Conservation (phyloP, 208 protist species). For the Trypanosoma lewisi region DNA sequence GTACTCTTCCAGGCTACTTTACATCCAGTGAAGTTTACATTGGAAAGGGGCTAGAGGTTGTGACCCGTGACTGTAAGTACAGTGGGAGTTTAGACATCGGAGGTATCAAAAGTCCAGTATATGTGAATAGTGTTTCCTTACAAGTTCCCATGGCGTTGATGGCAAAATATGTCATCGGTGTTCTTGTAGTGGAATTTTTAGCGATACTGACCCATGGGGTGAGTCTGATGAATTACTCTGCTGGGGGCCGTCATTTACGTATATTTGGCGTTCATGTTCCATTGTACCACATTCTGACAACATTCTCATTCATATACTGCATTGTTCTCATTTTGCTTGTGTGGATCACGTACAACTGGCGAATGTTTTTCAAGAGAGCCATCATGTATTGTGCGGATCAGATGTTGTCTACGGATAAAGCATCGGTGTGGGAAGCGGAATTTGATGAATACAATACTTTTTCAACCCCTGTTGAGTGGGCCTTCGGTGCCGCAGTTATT, state of each 20-base stretch:
- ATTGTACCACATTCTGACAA: constrained; percentile 68
- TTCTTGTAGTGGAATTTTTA: constrained; percentile 78
- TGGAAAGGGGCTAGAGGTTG: constrained; percentile 30
- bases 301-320: constrained; percentile 54
- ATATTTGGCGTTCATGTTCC: constrained; percentile 76
- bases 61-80: constrained; percentile 69
- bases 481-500: constrained; percentile 55
- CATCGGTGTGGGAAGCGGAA: constrained; percentile 41
- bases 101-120: constrained; percentile 28
- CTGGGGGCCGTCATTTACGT: constrained; percentile 63
- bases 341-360: constrained; percentile 49
- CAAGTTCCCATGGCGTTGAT: constrained; percentile 56
- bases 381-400: constrained; percentile 49
- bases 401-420: constrained; percentile 21
- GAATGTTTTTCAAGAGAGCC: constrained; percentile 46
- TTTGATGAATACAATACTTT: constrained; percentile 73
- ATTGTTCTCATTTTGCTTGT: constrained; percentile 55
- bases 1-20: constrained; percentile 66
- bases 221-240: constrained; percentile 49
- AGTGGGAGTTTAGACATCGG: constrained; percentile 38
- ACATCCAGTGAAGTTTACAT: constrained; percentile 34
- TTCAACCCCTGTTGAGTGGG: constrained; percentile 64
- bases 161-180: constrained; percentile 50
- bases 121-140: constrained; percentile 43
- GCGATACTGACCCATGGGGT: constrained; percentile 51